Base-by-base conservation (phyloP, 2,329 filamentous ascomycete genomes). In the Fusarium drepaniforme region DNA sequence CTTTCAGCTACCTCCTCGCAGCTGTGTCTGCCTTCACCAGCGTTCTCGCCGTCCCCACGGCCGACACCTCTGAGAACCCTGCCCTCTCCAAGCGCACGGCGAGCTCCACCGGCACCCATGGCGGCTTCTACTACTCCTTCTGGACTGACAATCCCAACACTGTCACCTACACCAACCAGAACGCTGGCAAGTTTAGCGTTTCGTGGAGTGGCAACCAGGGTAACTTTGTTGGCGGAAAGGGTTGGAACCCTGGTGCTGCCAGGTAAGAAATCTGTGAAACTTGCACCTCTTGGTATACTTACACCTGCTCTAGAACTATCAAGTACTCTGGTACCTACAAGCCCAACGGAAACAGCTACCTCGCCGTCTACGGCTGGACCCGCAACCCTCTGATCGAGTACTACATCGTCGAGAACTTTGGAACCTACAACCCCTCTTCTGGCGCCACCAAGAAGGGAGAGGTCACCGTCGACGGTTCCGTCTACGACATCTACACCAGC, bases 51-150 rank as follows among this genome's bases (percentile, higher is more conserved):
- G 62, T 75, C 3, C 78, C 80, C 16, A 71, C 68, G 18, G 64
- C 62, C 4, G 71, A 71, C 9, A 25, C 35, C 16, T 25, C 62
- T 13, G 73, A 68, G 8, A 28, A n/a, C 18, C 63, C 64, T 51
- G 80, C 82, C 49, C 78, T 83, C 16, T 81, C 68, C 35, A 74
- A 73, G 70, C 79, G 79, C 8, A 84, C 82, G 2, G 82, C 87
- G 57, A 87, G 77, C 74, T 75, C 77, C 33, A 79, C 78, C 0
- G 82, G 82, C 8, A 79, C 57, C 7, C 79, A 80, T 74, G 83
- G 85, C 61, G 86, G 86, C 12, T 79, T 49, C 77, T 88, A 84
- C 77, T 88, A 86, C 71, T 86, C 83, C 5, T 88, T 83, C 80
- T 88, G 86, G 86, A 86, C 85, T 57, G 85, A 88, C 51, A 85